Evolutionary conservation across 257 asterid species (phyloP).

Genomic region (Ilex asprella): DNA sequence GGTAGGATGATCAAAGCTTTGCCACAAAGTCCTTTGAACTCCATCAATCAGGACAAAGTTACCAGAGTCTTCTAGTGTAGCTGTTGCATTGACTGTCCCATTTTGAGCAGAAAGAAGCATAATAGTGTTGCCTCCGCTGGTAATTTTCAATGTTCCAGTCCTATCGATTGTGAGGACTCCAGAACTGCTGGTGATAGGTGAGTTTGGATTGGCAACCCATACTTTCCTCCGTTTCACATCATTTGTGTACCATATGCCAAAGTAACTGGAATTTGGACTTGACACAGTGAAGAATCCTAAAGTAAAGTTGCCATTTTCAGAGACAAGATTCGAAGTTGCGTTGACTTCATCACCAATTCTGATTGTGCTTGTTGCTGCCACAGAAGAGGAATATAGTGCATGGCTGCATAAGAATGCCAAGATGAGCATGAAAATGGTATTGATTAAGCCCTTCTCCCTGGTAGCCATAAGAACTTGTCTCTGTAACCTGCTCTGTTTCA

Average conservation of each 20-base stretch:
- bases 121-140: constrained; percentile 9
- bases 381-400: background rate
- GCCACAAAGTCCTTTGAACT: constrained; percentile 19
- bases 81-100: constrained; percentile 22
- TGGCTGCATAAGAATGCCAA: constrained; percentile 3
- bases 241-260: constrained; percentile 29
- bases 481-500: too few species aligned
- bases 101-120: constrained; percentile 14
- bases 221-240: background rate
- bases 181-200: constrained; percentile 3
- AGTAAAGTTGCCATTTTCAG: constrained; percentile 26
- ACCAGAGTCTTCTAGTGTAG: constrained; percentile 31
- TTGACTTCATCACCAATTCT: constrained; percentile 25
- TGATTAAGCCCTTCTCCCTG: background rate
- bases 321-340: constrained; percentile 27
- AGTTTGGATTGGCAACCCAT: constrained; percentile 42
- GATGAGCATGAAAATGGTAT: constrained; percentile 1
- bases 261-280: constrained; percentile 20
- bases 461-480: too few species aligned
- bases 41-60: constrained; percentile 28
- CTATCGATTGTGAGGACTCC: constrained; percentile 20
- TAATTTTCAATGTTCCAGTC: constrained; percentile 22
- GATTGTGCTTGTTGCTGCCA: constrained; percentile 17
- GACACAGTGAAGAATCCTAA: constrained; percentile 28
- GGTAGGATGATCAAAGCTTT: constrained; percentile 60